Conservation (phyloP, 371 early-diverging fungal genomes). For the Mortierella polycephala region DNA sequence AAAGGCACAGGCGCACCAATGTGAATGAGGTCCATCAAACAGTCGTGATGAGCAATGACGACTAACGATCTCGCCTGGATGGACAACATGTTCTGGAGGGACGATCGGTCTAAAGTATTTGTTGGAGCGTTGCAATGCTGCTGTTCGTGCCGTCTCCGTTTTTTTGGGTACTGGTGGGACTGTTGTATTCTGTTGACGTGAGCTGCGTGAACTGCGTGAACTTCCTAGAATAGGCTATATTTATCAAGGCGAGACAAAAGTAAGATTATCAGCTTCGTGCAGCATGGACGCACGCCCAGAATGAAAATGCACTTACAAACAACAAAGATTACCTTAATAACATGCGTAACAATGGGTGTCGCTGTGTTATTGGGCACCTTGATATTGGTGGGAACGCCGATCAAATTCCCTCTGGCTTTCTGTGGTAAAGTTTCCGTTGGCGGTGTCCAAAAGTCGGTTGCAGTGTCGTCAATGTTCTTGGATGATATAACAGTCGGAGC, state of each 20-base stretch:
- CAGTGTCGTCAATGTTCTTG: not conserved
- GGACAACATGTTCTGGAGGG: not conserved
- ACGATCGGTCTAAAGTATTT: not conserved
- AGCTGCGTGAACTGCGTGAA: too few relatives aligned
- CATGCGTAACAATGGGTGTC: not conserved
- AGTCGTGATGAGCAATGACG: not conserved
- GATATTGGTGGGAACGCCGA: conserved; percentile 32
- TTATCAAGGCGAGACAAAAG: too few relatives aligned
- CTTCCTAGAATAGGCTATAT: too few relatives aligned
- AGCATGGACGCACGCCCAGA: too few relatives aligned
- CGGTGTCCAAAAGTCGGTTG: conserved; percentile 17
- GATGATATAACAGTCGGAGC: not conserved
- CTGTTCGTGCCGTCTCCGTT: not conserved
- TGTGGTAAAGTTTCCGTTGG: not conserved
- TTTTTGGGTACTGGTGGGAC: too few relatives aligned
- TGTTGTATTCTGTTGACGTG: too few relatives aligned
- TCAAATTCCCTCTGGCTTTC: conserved; percentile 28
- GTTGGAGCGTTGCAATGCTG: not conserved
- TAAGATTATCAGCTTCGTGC: too few relatives aligned
- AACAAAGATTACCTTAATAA: conserved; percentile 1
- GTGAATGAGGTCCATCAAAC: not conserved
- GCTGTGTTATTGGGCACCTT: not conserved
- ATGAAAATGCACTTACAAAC: not conserved
- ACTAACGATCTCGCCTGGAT: conserved; percentile 8
- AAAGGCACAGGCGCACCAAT: conserved; percentile 29